Conservation (phyloP, 164 flowering plant genomes). For the Warburgia ugandensis region DNA sequence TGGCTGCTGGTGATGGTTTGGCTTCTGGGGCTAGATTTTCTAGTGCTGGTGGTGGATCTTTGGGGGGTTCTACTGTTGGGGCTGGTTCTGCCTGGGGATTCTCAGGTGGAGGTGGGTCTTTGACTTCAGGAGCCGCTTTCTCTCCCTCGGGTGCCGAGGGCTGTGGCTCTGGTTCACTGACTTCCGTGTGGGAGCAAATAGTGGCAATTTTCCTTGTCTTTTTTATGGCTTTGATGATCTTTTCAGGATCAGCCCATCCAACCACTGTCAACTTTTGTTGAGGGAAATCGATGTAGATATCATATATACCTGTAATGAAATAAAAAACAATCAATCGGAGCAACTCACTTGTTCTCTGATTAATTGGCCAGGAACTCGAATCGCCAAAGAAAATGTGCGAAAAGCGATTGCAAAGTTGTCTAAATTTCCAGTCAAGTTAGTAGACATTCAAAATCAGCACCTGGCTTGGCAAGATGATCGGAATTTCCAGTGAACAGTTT, state of each 20-base stretch:
- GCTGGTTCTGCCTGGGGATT: slow-evolving; percentile 29
- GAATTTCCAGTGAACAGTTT: too few species aligned
- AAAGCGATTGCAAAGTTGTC: neutral
- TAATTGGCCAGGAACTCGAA: too few species aligned
- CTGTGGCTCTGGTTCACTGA: slow-evolving; percentile 23
- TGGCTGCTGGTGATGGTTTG: slow-evolving; percentile 22
- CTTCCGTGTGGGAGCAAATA: slow-evolving; percentile 56
- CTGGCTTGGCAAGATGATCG: too few species aligned
- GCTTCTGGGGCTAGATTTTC: slow-evolving; percentile 25
- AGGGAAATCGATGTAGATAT: slow-evolving; percentile 51
- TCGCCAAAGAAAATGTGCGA: too few species aligned
- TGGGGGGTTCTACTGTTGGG: slow-evolving; percentile 26
- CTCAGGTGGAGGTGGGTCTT: slow-evolving; percentile 32
- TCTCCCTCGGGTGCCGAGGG: slow-evolving; percentile 37
- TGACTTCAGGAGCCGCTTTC: slow-evolving; percentile 1
- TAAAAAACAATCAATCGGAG: neutral
- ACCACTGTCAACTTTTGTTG: slow-evolving; percentile 77
- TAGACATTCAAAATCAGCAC: too few species aligned
- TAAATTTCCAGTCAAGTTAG: neutral
- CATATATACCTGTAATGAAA: slow-evolving; percentile 61
- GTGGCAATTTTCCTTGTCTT: slow-evolving; percentile 76
- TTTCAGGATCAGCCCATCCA: slow-evolving; percentile 86
- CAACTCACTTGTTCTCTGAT: neutral
- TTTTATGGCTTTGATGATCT: slow-evolving; percentile 70
- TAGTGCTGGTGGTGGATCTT: slow-evolving; percentile 30